Evolutionary conservation across 805 yeast species (phyloP), one percentile per base, ranked within the genome.

Genomic region (Metschnikowia sp.): DNA sequence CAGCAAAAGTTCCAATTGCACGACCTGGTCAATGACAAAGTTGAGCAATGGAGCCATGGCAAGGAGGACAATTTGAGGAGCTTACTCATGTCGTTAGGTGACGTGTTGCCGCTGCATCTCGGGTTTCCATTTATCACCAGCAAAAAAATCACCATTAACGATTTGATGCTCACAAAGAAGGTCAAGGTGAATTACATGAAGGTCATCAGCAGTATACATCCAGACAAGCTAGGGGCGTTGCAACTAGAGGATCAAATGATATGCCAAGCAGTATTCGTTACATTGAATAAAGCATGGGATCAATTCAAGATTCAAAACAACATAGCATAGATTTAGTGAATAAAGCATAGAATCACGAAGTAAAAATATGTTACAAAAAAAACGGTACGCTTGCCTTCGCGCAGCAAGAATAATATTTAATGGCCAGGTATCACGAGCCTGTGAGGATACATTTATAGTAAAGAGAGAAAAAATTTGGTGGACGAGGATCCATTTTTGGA

Each of bases 251-350:
- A 81, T 47, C 84, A 85, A 61, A 78, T 92, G 84, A 75, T 92
- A 39, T 94, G 97, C 12, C 92, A 91, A 57, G 82, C 82, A 22
- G 92, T 92, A 0, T 94, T 94, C 61, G 86, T 90, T 35, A 75
- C 83, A 0, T 70, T 94, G 51, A 92, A 90, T 64, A 78, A 82
- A 55, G 90, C 97, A 2, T 94, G 99, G 98, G 97, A 62, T 39
- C 43, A 42, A 35, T 62, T 61, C 49, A 59, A 56, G 45, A 53
- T 40, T 22, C 64, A 62, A 38, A 59, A 58, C 22, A 48, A 51
- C 15, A 48, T 55, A 10, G 52, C 51, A 40, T 52, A 44, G 34
- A 7, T 10, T 15, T 4, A 13, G 10, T n/a, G 2, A 4, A 22
- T 22, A 22, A 22, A 6, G 4, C 22, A 22, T 22, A 4, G 22